Percentiles rank a stretch among this genome's conserved stretches.
These are phyloP conservation scores for Ceratobasidium sp. DNA, from an alignment of 1,284 basidiomycete species.

Conservation along the genomic window DNA sequence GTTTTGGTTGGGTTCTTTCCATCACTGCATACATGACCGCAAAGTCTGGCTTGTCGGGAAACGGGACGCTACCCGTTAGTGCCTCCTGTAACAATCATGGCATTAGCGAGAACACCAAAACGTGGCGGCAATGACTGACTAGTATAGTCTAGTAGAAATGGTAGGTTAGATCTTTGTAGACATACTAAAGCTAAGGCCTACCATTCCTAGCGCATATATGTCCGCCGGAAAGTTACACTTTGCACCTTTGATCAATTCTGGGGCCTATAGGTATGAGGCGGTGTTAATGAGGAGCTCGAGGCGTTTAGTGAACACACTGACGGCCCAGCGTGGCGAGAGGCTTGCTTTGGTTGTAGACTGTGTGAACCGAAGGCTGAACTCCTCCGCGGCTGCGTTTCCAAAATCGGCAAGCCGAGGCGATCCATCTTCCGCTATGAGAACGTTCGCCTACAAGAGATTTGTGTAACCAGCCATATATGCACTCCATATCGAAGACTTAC, in stretches of 20 bases:
- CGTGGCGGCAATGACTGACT: too few relatives aligned
- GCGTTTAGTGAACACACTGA: not conserved
- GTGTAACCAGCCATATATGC: not conserved
- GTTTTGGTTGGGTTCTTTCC: not conserved
- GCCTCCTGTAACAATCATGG: not conserved
- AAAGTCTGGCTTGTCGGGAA: not conserved
- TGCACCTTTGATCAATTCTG: not conserved
- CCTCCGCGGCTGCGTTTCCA: not conserved
- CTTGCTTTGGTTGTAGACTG: not conserved
- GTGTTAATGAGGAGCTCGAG: too few relatives aligned
- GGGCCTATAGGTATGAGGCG: not conserved
- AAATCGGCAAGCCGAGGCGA: not conserved
- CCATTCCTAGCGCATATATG: conserved; percentile 18
- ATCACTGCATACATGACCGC: not conserved
- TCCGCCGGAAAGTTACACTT: not conserved
- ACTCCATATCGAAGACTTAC: not conserved
- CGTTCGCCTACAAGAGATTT: not conserved
- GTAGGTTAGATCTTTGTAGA: too few relatives aligned
- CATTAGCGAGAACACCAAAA: not conserved
- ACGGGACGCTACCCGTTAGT: not conserved
- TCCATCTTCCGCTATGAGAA: not conserved
- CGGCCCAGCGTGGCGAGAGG: not conserved
- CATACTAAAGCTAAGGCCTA: not conserved
- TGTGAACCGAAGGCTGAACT: not conserved
- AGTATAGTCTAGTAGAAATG: not conserved